Evolutionary conservation across 306 rosid species (phyloP), one percentile per base, ranked within the genome.

Genomic region (Canavalia gladiata): DNA sequence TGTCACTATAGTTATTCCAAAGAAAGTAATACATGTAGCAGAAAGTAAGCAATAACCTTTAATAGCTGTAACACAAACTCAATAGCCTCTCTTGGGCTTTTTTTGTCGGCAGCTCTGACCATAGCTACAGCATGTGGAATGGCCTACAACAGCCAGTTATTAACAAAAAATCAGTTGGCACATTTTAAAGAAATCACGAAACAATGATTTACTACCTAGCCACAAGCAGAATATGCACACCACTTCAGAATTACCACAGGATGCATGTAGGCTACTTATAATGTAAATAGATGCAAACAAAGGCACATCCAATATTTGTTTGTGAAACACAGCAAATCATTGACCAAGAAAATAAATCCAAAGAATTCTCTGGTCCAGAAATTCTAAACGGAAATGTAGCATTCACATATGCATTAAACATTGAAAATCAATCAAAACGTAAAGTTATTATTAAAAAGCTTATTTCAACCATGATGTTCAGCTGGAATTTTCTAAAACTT

Each of bases 81-180:
- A 3, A 93, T 91, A 47, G 99, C 98, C 87, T 95, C 99, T 81
- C 94, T 90, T 66, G 99, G 99, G 85, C 99, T 95, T 86, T 95
- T 95, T 85, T 89, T 85, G 89, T 95, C 98, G 0, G 93, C 87
- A 8, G 92, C 85, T 82, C 98, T 87, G 78, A 95, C 94, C 91
- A 83, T 89, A 68, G 99, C 96, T 79, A 95, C 84, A 33, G 99
- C 97, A 81, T 92, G 99, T 63, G 99, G 99, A 84, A 95, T 93
- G 72, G 98, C 99, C 99, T 95, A 83, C 58, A 79, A 82, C 47
- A 87, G 83, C 39, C 51, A 58, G 65, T 64, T 49, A 72, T 50
- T n/a, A 65, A 65, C 68, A 81, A 60, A 41, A 29, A 42, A 50
- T 31, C 31, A 54, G 60, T 42, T 74, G 78, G 72, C 76, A 51